Evolutionary conservation across 306 rosid genomes (phyloP).

Genomic region (Malus orientalis): DNA sequence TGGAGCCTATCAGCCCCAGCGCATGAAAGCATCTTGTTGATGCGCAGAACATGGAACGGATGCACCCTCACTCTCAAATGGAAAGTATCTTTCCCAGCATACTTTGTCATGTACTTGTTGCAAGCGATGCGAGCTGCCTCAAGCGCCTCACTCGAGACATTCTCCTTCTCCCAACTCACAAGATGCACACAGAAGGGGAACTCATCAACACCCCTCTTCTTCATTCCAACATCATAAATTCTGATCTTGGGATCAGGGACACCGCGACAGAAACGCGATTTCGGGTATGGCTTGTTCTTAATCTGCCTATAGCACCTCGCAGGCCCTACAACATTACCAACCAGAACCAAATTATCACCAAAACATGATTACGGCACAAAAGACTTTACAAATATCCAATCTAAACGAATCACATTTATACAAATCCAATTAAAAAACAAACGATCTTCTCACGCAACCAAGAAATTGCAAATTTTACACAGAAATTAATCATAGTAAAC

Average conservation of each 20-base stretch:
- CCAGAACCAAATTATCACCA: neutral
- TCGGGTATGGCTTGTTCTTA: conserved; percentile 67
- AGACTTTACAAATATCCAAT: neutral
- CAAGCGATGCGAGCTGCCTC: conserved; percentile 84
- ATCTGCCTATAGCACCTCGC: conserved; percentile 72
- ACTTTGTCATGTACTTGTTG: conserved; percentile 75
- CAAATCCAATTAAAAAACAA: too few relatives aligned
- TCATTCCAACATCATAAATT: conserved; percentile 87
- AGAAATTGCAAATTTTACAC: neutral
- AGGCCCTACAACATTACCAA: conserved; percentile 34
- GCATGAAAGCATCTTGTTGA: conserved; percentile 91
- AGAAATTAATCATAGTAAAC: neutral
- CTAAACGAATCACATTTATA: neutral
- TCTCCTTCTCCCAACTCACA: conserved; percentile 90
- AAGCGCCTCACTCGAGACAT: conserved; percentile 70
- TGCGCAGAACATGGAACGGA: conserved; percentile 77
- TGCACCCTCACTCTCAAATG: conserved; percentile 82
- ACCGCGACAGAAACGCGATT: conserved; percentile 60
- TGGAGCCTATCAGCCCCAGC: conserved; percentile 96
- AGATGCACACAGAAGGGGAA: conserved; percentile 88
- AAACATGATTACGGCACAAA: neutral
- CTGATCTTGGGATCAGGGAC: conserved; percentile 73
- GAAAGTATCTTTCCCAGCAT: conserved; percentile 72
- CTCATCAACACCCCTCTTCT: conserved; percentile 88
- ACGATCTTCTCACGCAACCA: neutral